These are phyloP conservation scores for Talaromyces sp. DNA, from an alignment of 2,329 filamentous ascomycete genomes.

Conservation along the genomic window DNA sequence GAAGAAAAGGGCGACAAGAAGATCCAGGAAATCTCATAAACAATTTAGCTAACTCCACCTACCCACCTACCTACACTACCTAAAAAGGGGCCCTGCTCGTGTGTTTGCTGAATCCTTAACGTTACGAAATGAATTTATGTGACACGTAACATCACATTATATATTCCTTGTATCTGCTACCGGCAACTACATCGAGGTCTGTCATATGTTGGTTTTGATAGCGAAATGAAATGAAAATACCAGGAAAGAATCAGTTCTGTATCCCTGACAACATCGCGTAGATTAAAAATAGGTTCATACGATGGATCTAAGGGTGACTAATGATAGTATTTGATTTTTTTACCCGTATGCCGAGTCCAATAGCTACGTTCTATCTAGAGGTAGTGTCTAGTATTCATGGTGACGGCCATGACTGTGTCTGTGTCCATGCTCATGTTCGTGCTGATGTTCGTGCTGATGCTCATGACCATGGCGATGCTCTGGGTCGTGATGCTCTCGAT, in stretches of 20 bases:
- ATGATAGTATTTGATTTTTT: not conserved
- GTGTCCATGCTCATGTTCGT: conserved; percentile 14
- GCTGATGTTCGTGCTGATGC: not conserved
- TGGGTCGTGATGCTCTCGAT: not conserved
- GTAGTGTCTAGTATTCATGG: conserved; percentile 11
- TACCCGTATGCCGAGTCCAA: not conserved
- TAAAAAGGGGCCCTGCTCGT: not conserved
- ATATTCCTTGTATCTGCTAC: conserved; percentile 14
- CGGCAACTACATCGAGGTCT: conserved; percentile 36
- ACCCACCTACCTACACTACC: not conserved
- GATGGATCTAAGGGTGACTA: not conserved
- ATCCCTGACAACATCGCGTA: not conserved
- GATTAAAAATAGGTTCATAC: not conserved
- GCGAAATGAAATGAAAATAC: conserved; percentile 32
- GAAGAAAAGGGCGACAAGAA: conserved; percentile 42
- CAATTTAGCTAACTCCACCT: conserved; percentile 15
- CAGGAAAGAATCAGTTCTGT: not conserved
- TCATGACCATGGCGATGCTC: conserved; percentile 12
- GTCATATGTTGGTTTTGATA: conserved; percentile 26
- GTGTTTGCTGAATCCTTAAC: not conserved
- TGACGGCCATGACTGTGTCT: conserved; percentile 9
- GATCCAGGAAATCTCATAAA: conserved; percentile 36
- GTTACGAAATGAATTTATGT: not conserved
- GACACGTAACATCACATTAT: not conserved
- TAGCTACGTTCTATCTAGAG: not conserved